Evolutionary conservation across 257 asterid genomes (phyloP).

Genomic region (Paulownia fortunei): DNA sequence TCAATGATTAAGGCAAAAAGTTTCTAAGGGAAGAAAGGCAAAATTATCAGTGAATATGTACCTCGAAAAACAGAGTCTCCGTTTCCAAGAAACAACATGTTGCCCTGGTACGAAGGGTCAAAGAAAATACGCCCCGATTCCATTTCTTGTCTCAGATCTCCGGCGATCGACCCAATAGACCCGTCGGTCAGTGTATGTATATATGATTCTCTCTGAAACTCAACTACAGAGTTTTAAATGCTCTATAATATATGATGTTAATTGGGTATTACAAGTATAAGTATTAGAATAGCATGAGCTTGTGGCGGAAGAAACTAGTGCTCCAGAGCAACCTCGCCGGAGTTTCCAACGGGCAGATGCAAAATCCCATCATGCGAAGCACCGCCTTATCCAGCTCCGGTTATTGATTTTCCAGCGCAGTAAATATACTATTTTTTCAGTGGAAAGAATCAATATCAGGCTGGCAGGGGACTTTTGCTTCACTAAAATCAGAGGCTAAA

Average conservation of each 20-base stretch:
- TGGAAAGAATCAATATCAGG: constrained; percentile 22
- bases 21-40: no score
- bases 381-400: constrained; percentile 65
- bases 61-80: constrained; percentile 76
- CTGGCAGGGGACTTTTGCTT: background rate
- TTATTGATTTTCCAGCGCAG: constrained; percentile 21
- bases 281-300: constrained; percentile 82
- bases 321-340: constrained; percentile 99
- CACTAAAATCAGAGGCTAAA: no score
- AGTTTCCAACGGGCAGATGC: constrained; percentile 83
- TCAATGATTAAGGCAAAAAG: no score
- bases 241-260: constrained; percentile 30
- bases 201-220: constrained; percentile 33
- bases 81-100: constrained; percentile 74
- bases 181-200: constrained; percentile 39
- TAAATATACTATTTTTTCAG: constrained; percentile 15
- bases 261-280: constrained; percentile 6
- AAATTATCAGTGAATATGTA: no score
- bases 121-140: constrained; percentile 82
- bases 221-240: constrained; percentile 10
- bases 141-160: constrained; percentile 56
- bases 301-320: constrained; percentile 99
- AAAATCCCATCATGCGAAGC: constrained; percentile 89
- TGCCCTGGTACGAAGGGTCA: constrained; percentile 68
- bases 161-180: constrained; percentile 43